Evolutionary conservation across 2,329 filamentous ascomycete genomes (phyloP).

Genomic region (Epicoccum sorghinum): DNA sequence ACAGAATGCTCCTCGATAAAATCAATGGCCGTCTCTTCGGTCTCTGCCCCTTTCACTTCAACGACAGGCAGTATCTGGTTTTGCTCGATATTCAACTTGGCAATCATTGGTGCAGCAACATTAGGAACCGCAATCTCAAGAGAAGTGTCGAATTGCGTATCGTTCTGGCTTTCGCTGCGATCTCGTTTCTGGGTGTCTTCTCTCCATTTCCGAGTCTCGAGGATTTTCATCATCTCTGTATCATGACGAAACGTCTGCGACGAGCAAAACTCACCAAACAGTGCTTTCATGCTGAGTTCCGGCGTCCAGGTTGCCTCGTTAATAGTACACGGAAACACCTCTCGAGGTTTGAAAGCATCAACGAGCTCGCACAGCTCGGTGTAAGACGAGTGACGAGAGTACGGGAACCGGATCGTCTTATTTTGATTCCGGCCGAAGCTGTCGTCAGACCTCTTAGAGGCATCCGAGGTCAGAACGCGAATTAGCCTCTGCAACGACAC

Average conservation of each 20-base stretch:
- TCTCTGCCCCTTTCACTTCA: neutral
- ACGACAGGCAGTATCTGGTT: neutral
- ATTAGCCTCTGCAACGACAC: conserved; percentile 43
- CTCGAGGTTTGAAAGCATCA: conserved; percentile 69
- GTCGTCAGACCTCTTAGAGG: conserved; percentile 1
- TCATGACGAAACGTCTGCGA: conserved; percentile 69
- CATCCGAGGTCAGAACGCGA: conserved; percentile 32
- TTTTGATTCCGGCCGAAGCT: conserved; percentile 10
- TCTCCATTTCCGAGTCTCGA: conserved; percentile 20
- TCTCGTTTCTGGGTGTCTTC: conserved; percentile 17
- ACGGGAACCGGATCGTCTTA: conserved; percentile 68
- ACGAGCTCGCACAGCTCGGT: conserved; percentile 77
- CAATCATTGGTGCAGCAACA: neutral
- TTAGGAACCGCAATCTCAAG: neutral
- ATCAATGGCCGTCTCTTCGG: neutral
- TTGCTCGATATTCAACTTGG: neutral
- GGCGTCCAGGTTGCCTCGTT: conserved; percentile 68
- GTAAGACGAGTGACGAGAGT: conserved; percentile 89
- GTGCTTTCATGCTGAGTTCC: conserved; percentile 64
- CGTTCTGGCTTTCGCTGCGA: conserved; percentile 19
- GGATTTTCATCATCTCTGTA: conserved; percentile 58
- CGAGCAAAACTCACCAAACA: conserved; percentile 76
- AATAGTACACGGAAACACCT: conserved; percentile 81
- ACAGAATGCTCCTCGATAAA: neutral
- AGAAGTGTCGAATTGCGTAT: conserved; percentile 18